These are phyloP conservation scores for Phaseolus lunatus DNA, from an alignment of 306 rosid genomes.

Conservation along the genomic window DNA sequence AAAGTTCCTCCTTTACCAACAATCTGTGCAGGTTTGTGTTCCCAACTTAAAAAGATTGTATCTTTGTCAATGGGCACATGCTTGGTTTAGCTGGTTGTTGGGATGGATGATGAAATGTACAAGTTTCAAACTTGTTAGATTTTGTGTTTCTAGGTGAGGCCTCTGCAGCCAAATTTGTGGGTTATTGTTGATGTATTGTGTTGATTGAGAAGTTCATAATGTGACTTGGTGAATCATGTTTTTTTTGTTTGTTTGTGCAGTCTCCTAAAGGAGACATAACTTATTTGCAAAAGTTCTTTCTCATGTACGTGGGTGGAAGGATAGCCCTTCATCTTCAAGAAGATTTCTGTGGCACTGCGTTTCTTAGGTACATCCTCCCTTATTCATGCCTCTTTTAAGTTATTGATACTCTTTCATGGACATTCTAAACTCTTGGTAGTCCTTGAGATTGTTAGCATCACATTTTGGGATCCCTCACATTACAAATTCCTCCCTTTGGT, in stretches of 20 bases:
- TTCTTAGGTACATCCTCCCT: conserved; percentile 66
- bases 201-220: conserved; percentile 24
- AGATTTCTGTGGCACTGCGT: conserved; percentile 92
- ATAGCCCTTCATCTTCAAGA: conserved; percentile 88
- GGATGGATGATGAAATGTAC: conserved; percentile 18
- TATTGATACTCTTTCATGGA: not conserved
- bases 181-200: not conserved
- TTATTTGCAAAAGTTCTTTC: conserved; percentile 88
- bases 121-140: not conserved
- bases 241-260: conserved; percentile 58
- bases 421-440: not conserved
- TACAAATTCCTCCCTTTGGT: not conserved
- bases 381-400: not conserved
- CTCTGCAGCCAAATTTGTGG: not conserved
- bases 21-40: conserved; percentile 81
- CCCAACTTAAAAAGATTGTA: not conserved
- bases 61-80: not conserved
- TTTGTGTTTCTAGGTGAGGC: not conserved
- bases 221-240: conserved; percentile 37
- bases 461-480: not conserved
- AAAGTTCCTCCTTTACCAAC: conserved; percentile 82
- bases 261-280: conserved; percentile 95
- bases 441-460: not conserved
- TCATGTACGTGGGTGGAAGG: conserved; percentile 92
- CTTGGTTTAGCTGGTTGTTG: conserved; percentile 18